A percentile compares a stretch with the other conserved stretches of the same genome.
Conservation (phyloP, 2,329 filamentous ascomycete genomes). For the Phaeosphaeriaceae sp. region DNA sequence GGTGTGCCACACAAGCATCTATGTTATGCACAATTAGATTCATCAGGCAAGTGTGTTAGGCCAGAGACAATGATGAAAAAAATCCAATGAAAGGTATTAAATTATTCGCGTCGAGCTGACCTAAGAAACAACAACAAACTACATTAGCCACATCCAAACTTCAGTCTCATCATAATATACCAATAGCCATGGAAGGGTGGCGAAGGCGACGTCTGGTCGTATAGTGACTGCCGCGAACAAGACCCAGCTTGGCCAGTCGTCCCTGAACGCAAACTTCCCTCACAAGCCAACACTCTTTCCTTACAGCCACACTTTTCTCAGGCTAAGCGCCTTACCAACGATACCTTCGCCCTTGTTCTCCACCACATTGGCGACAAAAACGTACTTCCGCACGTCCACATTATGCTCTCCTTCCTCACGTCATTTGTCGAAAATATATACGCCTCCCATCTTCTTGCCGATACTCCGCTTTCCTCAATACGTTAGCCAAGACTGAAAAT, state of each 20-base stretch:
- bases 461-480: constrained; percentile 63
- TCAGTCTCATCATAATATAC: too few species aligned
- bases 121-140: too few species aligned
- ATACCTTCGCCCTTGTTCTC: constrained; percentile 58
- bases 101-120: too few species aligned
- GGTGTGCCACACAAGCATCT: too few species aligned
- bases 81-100: too few species aligned
- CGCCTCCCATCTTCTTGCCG: constrained; percentile 35
- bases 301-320: constrained; percentile 31
- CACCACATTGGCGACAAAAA: constrained; percentile 63
- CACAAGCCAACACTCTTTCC: constrained; percentile 19
- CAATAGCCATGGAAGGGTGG: too few species aligned
- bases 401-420: constrained; percentile 66
- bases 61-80: too few species aligned
- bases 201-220: too few species aligned
- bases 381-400: constrained; percentile 67
- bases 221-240: too few species aligned
- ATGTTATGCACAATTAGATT: too few species aligned
- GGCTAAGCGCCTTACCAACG: constrained; percentile 52
- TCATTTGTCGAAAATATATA: constrained; percentile 46
- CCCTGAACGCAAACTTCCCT: constrained; percentile 23
- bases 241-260: constrained; percentile 16
- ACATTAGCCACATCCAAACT: too few species aligned
- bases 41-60: too few species aligned
- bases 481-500: constrained; percentile 51